Evolutionary conservation across 2,329 filamentous ascomycete species (phyloP).

Genomic region (Aspergillus spinulosporus): DNA sequence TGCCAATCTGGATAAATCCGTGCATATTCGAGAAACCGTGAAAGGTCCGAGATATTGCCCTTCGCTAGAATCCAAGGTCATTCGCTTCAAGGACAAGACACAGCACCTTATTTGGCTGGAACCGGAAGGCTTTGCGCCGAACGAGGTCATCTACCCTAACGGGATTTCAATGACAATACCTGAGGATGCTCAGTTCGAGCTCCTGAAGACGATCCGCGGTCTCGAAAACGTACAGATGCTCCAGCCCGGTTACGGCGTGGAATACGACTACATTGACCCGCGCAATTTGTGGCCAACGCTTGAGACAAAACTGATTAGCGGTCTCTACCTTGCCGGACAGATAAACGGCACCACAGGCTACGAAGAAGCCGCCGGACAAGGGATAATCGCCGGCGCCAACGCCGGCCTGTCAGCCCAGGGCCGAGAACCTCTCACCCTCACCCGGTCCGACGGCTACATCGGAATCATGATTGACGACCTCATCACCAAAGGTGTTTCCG

Average conservation of each 20-base stretch:
- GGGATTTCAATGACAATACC: constrained; percentile 97
- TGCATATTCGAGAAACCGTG: constrained; percentile 94
- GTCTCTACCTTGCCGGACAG: constrained; percentile 89
- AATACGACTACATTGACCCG: constrained; percentile 98
- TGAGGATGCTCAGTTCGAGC: constrained; percentile 76
- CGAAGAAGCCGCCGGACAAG: constrained; percentile 94
- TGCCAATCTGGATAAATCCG: constrained; percentile 88
- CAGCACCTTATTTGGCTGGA: constrained; percentile 94
- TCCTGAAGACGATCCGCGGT: constrained; percentile 83
- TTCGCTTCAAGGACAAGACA: constrained; percentile 78
- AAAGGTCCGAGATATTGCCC: constrained; percentile 95
- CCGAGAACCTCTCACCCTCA: constrained; percentile 66
- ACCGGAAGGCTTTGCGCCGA: constrained; percentile 84
- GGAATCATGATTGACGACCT: constrained; percentile 99
- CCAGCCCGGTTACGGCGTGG: constrained; percentile 93
- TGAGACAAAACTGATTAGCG: constrained; percentile 87
- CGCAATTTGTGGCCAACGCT: constrained; percentile 82
- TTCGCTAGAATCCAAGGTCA: constrained; percentile 89
- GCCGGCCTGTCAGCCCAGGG: constrained; percentile 76
- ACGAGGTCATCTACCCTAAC: constrained; percentile 89
- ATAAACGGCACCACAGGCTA: constrained; percentile 99
- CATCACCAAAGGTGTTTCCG: constrained; percentile 92
- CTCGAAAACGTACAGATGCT: constrained; percentile 89
- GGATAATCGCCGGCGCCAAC: constrained; percentile 89
- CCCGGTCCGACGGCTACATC: constrained; percentile 88